Conservation (phyloP, 2,329 filamentous ascomycete species). For the Aureobasidium lini region DNA sequence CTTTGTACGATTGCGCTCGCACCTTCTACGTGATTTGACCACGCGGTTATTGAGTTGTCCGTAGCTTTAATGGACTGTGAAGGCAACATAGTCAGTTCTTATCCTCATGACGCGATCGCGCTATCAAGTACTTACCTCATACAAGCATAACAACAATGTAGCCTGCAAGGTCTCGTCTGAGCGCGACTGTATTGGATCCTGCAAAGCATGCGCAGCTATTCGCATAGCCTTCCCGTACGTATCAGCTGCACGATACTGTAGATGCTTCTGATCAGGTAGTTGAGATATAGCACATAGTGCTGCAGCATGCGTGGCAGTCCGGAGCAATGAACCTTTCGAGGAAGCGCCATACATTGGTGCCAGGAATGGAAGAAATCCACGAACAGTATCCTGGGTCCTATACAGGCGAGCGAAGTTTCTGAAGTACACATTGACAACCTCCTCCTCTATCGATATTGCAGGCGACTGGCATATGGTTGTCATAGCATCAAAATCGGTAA, state of each 20-base stretch:
- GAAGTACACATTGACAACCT: conserved; percentile 10
- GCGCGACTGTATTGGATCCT: conserved; percentile 42
- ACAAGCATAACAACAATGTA: conserved; percentile 53
- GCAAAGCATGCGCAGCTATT: conserved; percentile 43
- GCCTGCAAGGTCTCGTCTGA: conserved; percentile 53
- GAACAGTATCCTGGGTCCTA: neutral
- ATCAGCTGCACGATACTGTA: neutral
- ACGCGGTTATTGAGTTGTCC: conserved; percentile 41
- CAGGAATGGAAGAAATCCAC: conserved; percentile 8
- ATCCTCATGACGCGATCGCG: too few species aligned
- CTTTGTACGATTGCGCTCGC: conserved; percentile 50
- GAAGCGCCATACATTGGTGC: conserved; percentile 4
- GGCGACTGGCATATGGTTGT: conserved; percentile 40
- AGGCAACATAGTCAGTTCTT: neutral
- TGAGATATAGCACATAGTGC: conserved; percentile 14
- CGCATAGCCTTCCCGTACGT: conserved; percentile 10
- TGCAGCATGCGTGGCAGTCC: conserved; percentile 3
- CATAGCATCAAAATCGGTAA: conserved; percentile 30
- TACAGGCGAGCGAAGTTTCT: conserved; percentile 6
- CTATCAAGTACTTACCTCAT: conserved; percentile 40
- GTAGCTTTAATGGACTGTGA: conserved; percentile 18
- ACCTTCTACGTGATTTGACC: conserved; percentile 52
- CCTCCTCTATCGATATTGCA: conserved; percentile 5
- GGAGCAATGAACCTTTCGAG: neutral
- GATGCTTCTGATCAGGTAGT: neutral